phyloP scores from a whole-genome alignment of 2,329 filamentous ascomycete species.

The Colletotrichum cereale region DNA sequence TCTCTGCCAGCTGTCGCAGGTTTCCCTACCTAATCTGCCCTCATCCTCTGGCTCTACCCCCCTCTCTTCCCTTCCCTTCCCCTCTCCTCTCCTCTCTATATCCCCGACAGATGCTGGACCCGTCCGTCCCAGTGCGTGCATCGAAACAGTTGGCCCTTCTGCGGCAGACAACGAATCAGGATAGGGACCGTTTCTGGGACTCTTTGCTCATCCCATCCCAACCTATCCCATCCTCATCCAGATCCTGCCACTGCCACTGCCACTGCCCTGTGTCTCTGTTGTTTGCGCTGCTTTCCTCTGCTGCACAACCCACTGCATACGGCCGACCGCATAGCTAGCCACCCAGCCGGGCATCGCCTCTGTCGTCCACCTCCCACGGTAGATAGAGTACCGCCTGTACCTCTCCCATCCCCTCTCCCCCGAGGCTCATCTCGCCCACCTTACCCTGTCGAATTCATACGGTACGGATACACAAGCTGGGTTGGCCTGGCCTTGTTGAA shows the following conservation, averaged over 20 bases:
- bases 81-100: conserved; percentile 32
- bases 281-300: not conserved
- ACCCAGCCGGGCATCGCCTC: not conserved
- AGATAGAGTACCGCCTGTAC: not conserved
- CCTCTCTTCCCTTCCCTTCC: not conserved
- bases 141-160: conserved; percentile 49
- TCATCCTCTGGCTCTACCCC: conserved; percentile 44
- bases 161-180: conserved; percentile 52
- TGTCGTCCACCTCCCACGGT: not conserved
- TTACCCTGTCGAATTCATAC: conserved; percentile 30
- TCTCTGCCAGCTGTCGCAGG: conserved; percentile 15
- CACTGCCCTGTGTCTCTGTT: conserved; percentile 7
- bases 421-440: not conserved
- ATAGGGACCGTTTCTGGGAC: conserved; percentile 43
- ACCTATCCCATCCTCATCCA: conserved; percentile 24
- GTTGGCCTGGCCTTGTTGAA: conserved; percentile 10
- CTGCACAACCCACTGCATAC: conserved; percentile 5
- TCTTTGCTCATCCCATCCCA: conserved; percentile 42
- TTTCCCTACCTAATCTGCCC: conserved; percentile 45
- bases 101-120: conserved; percentile 51
- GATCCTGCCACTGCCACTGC: conserved; percentile 4
- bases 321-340: conserved; percentile 2
- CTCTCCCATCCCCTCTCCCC: not conserved
- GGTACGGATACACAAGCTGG: conserved; percentile 30
- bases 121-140: conserved; percentile 47